Evolutionary conservation across 1,139 yeast genomes (phyloP), one percentile per base, ranked within the genome.

Genomic region (Nematodospora anomalae): DNA sequence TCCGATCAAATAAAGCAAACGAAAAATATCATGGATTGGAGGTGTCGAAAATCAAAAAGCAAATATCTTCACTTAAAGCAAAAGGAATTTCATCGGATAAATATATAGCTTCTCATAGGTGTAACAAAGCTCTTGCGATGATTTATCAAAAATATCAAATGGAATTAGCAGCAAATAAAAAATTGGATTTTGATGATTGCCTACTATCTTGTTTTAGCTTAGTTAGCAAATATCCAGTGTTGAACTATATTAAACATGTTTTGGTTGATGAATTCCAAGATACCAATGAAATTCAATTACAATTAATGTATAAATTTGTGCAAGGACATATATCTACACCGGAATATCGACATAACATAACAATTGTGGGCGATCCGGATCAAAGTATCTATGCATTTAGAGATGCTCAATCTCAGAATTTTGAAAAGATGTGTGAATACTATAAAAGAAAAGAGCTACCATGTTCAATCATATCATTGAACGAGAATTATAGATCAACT

Each of bases 321-420:
- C 56, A 60, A 12, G 70, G 68, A 4, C 58, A 62, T 41, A 55
- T 62, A 3, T 30, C 51, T 1, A 37, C 50, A 18, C 32, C 44
- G 2, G 28, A 39, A 4, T 40, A 37, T 24, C 67, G 62, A 43
- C 44, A 64, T 35, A 82, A 82, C 43, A 69, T 90, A 6, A 86
- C 97, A 0, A 79, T 89, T 2, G 97, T 92, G 1, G 98, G 98
- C 1, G 98, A 92, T 51, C 96, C 97, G 0, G 97, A 92, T 58
- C 97, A 92, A 58, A 83, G 96, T 52, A 92, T 92, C 20, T 92
- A 92, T 55, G 88, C 83, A 1, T 90, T 90, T 48, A 68, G 98
- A 44, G 80, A 85, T 49, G 97, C 97, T 0, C 79, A 80, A 29
- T 70, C 83, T 0, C 64, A 67, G 11, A 89, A 87, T 51, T 87